Conservation (phyloP, 306 rosid species). For the Luffa aegyptiaca region DNA sequence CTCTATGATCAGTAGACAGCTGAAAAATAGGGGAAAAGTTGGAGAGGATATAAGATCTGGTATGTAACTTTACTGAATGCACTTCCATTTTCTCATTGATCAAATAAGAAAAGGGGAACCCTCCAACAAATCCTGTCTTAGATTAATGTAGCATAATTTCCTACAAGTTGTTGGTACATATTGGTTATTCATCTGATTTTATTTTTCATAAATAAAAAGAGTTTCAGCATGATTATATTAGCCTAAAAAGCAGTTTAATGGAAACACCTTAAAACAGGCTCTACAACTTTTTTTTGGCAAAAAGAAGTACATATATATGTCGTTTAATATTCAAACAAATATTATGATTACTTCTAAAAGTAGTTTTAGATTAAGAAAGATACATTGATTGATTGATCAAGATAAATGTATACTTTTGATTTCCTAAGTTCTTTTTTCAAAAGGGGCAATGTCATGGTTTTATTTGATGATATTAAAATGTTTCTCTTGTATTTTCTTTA, state of each 20-base stretch:
- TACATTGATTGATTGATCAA: neutral
- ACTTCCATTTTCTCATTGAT: neutral
- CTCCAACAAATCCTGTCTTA: neutral
- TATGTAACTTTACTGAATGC: constrained; percentile 13
- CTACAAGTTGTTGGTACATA: neutral
- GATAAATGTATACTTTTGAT: neutral
- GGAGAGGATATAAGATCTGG: constrained; percentile 99
- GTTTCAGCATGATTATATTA: neutral
- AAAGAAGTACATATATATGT: neutral
- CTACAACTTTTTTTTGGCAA: neutral
- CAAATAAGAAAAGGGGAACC: neutral
- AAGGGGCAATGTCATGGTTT: neutral
- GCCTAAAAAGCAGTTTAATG: neutral
- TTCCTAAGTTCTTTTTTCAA: neutral
- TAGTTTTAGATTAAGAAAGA: neutral
- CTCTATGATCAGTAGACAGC: constrained; percentile 67
- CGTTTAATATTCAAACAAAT: neutral
- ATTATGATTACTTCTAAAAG: neutral
- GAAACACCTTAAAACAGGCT: neutral
- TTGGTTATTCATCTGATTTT: neutral
- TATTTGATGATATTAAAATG: constrained; percentile 10
- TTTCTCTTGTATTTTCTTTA: constrained; percentile 4
- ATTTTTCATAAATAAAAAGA: neutral
- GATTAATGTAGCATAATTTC: neutral
- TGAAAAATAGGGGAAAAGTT: constrained; percentile 83